Base-by-base conservation (phyloP, 1,284 basidiomycete species). In the Cystobasidium sp. region DNA sequence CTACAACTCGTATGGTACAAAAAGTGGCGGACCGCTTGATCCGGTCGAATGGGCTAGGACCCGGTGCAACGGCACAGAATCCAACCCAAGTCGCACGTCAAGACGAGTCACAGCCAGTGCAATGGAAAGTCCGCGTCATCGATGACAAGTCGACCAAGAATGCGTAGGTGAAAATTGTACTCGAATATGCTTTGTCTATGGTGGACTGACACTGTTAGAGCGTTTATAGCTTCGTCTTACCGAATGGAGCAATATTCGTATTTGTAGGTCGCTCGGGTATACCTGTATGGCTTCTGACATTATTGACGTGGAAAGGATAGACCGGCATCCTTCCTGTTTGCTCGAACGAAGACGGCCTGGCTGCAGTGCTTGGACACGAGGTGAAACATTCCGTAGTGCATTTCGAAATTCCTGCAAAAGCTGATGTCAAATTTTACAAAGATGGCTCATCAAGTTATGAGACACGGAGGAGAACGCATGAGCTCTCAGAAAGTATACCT, bases 331-430 rank as follows among this genome's bases (percentile, higher is more conserved):
- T 97, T 8, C 93, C 92, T 0, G 84, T 95, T 6, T 90, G 89
- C 62, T 84, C 72, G 75, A 89, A 93, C 76, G 91, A 94, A 77
- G 87, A 91, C 76, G 94, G 93, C 0, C 83, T 98, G 0, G 93
- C 95, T 0, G 90, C 91, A 7, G 90, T 97, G 0, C 83, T 97
- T 1, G 88, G 92, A 0, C 94, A 97, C 82, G 93, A 93, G 89
- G 76, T 59, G 86, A 22, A 47, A 14, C 55, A 56, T n/a, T 81
- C 1, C 2, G 0, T 55, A n/a, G n/a, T 59, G 18, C 7, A 22
- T 56, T 18, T 22, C 24, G n/a, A 7, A 18, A 1, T 20, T 10
- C 2, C 18, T 5, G n/a, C 20, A 44, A 31, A 31, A 58, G 3
- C 12, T 64, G 0, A 77, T 92, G 93, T 95, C 24, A 37, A 3